A percentile compares a stretch with the other conserved stretches of the same genome.
Conservation (phyloP, 805 yeast species). For the Metschnikowia aberdeeniae region DNA sequence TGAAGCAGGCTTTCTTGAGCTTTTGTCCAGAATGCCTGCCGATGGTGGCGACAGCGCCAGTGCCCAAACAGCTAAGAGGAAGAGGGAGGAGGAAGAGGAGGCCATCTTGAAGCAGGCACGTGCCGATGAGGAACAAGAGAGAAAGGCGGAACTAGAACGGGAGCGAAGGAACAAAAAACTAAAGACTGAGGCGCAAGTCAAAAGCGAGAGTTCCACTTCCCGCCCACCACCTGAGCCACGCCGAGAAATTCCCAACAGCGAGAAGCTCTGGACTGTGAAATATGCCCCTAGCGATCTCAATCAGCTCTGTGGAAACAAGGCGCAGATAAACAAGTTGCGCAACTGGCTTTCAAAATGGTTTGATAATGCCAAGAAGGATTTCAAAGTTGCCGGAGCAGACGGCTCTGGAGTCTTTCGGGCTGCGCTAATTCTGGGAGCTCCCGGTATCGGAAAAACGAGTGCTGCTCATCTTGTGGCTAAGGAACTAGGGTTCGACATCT, state of each 20-base stretch:
- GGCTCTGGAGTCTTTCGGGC: slow-evolving; percentile 75
- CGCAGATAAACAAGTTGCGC: slow-evolving; percentile 59
- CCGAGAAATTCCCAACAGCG: slow-evolving; percentile 45
- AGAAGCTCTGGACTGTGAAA: slow-evolving; percentile 86
- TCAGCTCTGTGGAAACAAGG: slow-evolving; percentile 83
- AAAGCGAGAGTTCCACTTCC: neutral
- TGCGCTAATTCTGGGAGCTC: slow-evolving; percentile 81
- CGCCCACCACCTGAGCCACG: slow-evolving; percentile 14
- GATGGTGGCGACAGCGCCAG: slow-evolving; percentile 85
- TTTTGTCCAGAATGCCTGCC: slow-evolving; percentile 77
- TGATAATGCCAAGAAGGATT: slow-evolving; percentile 48
- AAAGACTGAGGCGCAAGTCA: neutral
- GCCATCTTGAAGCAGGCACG: slow-evolving; percentile 43
- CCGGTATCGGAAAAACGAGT: slow-evolving; percentile 82
- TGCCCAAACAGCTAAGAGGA: slow-evolving; percentile 69
- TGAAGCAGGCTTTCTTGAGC: slow-evolving; percentile 78
- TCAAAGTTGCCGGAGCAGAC: slow-evolving; percentile 55
- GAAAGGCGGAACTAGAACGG: slow-evolving; percentile 40
- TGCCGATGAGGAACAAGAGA: slow-evolving; percentile 43
- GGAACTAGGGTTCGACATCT: slow-evolving; percentile 63
- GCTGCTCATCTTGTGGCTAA: slow-evolving; percentile 75
- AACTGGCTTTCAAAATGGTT: slow-evolving; percentile 82
- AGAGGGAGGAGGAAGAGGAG: slow-evolving; percentile 65
- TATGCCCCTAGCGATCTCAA: slow-evolving; percentile 77
- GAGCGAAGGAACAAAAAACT: neutral